phyloP scores from a whole-genome alignment of 2,329 filamentous ascomycete species.

The Fusarium sp. region DNA sequence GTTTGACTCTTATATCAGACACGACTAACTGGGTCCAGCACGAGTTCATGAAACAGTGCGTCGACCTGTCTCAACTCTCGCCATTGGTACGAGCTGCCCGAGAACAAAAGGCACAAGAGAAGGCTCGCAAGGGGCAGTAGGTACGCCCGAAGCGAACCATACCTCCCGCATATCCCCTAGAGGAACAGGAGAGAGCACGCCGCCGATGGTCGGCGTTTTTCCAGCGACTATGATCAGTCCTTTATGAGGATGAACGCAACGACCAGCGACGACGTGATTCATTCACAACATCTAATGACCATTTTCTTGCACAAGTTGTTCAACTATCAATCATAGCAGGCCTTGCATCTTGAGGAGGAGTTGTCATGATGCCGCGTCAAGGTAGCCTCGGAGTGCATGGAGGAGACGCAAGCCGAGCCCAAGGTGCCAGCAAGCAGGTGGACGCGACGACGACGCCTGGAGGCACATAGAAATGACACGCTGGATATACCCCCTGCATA shows the following conservation, averaged over 20 bases:
- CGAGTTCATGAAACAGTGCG: slow-evolving; percentile 82
- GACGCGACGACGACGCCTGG: slow-evolving; percentile 40
- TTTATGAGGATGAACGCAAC: background rate
- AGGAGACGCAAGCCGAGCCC: slow-evolving; percentile 33
- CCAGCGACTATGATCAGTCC: slow-evolving; percentile 26
- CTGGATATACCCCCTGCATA: slow-evolving; percentile 48
- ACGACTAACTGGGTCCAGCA: slow-evolving; percentile 64
- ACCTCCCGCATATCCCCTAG: slow-evolving; percentile 20
- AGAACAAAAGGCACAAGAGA: slow-evolving; percentile 87
- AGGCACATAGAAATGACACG: slow-evolving; percentile 47
- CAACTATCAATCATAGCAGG: slow-evolving; percentile 43
- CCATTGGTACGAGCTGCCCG: slow-evolving; percentile 89
- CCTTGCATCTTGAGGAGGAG: slow-evolving; percentile 44
- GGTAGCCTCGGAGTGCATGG: slow-evolving; percentile 33
- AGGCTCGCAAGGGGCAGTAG: slow-evolving; percentile 72
- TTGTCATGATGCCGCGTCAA: slow-evolving; percentile 38
- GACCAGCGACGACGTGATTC: slow-evolving; percentile 29
- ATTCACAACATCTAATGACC: slow-evolving; percentile 44
- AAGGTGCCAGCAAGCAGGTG: slow-evolving; percentile 41
- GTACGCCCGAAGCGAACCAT: slow-evolving; percentile 35
- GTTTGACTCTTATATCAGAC: slow-evolving; percentile 41
- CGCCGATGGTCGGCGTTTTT: slow-evolving; percentile 31
- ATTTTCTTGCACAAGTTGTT: slow-evolving; percentile 42
- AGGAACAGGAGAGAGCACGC: slow-evolving; percentile 24
- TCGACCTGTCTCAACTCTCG: slow-evolving; percentile 80